Conservation (phyloP, 1,284 basidiomycete species). For the Austroboletus olivaceoglutinosus region DNA sequence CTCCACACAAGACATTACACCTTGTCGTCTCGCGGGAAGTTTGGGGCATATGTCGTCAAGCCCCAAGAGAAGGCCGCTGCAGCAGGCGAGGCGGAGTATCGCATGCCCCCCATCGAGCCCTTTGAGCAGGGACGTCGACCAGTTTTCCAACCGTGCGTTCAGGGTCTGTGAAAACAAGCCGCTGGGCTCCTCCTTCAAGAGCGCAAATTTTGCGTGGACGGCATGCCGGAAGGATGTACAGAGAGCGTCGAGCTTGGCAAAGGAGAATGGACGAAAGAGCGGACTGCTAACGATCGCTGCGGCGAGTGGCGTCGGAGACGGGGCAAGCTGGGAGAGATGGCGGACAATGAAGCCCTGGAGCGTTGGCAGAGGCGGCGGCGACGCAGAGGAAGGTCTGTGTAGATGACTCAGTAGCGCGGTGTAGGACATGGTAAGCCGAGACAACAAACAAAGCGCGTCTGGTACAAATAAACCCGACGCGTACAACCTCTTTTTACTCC, state of each 20-base stretch:
- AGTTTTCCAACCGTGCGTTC: constrained; percentile 43
- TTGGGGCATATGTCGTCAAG: constrained; percentile 48
- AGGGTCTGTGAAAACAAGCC: constrained; percentile 46
- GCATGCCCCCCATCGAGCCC: constrained; percentile 34
- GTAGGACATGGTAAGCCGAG: constrained; percentile 47
- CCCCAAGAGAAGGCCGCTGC: constrained; percentile 37
- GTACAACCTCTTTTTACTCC: constrained; percentile 1
- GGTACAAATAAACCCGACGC: constrained; percentile 25
- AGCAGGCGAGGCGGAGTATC: background rate
- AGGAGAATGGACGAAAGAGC: constrained; percentile 49
- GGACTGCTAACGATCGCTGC: constrained; percentile 65
- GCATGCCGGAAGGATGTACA: constrained; percentile 61
- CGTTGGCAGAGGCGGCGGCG: constrained; percentile 47
- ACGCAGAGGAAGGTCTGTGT: constrained; percentile 45
- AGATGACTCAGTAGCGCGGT: constrained; percentile 57
- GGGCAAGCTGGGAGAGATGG: constrained; percentile 54
- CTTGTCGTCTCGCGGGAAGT: constrained; percentile 16
- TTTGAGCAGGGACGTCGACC: constrained; percentile 56
- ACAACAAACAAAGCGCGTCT: constrained; percentile 7
- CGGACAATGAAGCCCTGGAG: constrained; percentile 62
- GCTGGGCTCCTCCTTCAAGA: constrained; percentile 37
- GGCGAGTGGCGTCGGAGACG: constrained; percentile 60
- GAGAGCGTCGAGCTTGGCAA: constrained; percentile 53
- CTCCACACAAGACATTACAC: constrained; percentile 48
- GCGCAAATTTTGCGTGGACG: constrained; percentile 51